Percentiles rank a stretch among this genome's conserved stretches.
These are phyloP conservation scores for Globisporangium cylindrosporum DNA, from an alignment of 352 stramenopile species.

Conservation along the genomic window DNA sequence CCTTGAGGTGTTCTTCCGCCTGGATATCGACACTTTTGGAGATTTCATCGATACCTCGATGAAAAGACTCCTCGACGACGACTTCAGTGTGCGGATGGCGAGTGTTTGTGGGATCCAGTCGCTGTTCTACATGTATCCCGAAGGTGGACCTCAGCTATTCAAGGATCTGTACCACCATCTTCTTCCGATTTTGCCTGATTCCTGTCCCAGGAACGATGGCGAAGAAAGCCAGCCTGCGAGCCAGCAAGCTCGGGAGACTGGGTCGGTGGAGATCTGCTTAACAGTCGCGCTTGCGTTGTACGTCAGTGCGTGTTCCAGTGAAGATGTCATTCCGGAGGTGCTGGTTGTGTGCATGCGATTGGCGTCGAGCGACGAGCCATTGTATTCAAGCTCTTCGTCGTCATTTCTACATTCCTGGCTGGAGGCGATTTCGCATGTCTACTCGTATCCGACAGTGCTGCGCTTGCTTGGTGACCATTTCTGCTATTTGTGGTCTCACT, in stretches of 20 bases:
- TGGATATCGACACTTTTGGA: constrained; percentile 49
- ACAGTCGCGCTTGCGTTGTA: constrained; percentile 57
- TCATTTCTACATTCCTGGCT: constrained; percentile 49
- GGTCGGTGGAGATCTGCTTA: constrained; percentile 36
- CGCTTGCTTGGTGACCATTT: constrained; percentile 71
- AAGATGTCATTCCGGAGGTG: constrained; percentile 47
- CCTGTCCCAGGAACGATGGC: background rate
- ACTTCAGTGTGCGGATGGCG: constrained; percentile 50
- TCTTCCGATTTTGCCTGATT: constrained; percentile 25
- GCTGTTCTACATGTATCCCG: constrained; percentile 80
- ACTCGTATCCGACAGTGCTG: constrained; percentile 40
- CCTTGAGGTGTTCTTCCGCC: constrained; percentile 67
- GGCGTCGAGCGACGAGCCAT: constrained; percentile 27
- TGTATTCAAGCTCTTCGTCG: constrained; percentile 35
- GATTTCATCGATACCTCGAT: constrained; percentile 55
- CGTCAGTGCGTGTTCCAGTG: constrained; percentile 61
- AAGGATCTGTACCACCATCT: constrained; percentile 47
- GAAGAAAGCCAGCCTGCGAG: background rate
- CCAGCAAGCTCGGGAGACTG: constrained; percentile 5
- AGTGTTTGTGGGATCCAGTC: constrained; percentile 55
- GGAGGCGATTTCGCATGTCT: constrained; percentile 36
- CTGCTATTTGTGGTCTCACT: constrained; percentile 48
- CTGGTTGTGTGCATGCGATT: constrained; percentile 53
- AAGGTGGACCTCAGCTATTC: constrained; percentile 57
- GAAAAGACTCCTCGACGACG: constrained; percentile 42